Evolutionary conservation across 129 eudicot species (phyloP), one percentile per base, ranked within the genome.

Genomic region (Erigeron canadensis): DNA sequence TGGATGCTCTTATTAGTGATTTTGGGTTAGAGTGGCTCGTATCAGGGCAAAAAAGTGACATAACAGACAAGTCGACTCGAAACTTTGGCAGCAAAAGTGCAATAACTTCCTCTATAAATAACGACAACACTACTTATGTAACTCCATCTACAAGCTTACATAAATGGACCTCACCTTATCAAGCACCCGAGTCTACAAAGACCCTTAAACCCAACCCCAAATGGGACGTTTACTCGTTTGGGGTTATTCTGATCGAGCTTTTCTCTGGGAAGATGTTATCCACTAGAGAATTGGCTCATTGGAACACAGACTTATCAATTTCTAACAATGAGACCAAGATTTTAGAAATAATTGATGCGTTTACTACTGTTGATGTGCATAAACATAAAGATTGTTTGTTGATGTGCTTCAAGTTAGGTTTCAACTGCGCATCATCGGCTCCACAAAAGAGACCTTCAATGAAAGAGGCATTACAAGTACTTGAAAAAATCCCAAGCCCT

Each of bases 191-290:
- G 82, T 82, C 92, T 0, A 72, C 66, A 60, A 79, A 84, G 22
- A 85, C 78, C 76, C 51, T 67, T 3, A 89, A 86, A 72, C 90
- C 94, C 10, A 86, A 67, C 81, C 86, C 95, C 0, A 93, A 82
- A 56, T 93, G 98, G 96, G 98, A 93, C n/a, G 95, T 89, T 7
- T 93, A 93, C 85, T 89, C 98, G 1, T 89, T 87, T 55, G 98
- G 98, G 46, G 77, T 93, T 12, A 65, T 93, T 38, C 67, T 89
- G 77, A 95, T 93, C 9, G 96, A 93, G 80, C 84, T 93, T 47
- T 41, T 93, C 37, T 83, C 89, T 5, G 96, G 96, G 8, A 93
- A 85, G 68, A 91, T 86, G 60, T 84, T 85, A 58, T 80, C 85
- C 1, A 81, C 80, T 50, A 71, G 77, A 46, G 96, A 89, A 75